phyloP scores from a whole-genome alignment of 2,329 filamentous ascomycete genomes.

The Fusarium setosum region DNA sequence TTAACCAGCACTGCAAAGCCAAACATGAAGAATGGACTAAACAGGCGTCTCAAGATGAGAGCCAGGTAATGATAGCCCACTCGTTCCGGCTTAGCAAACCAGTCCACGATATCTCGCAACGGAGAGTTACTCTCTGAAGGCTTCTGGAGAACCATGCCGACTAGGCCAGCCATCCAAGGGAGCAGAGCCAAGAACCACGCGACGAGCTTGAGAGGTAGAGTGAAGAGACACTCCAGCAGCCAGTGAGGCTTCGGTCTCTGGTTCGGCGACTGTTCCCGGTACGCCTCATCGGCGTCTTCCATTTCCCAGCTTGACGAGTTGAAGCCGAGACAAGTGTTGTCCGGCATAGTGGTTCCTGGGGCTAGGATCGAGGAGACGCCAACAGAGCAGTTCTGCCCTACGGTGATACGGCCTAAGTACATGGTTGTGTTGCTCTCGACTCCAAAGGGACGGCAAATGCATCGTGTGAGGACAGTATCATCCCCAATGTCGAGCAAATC shows the following conservation, averaged over 20 bases:
- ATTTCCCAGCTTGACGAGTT: constrained; percentile 70
- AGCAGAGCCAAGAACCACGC: constrained; percentile 55
- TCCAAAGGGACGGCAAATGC: constrained; percentile 63
- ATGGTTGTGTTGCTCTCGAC: constrained; percentile 68
- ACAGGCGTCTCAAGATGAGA: constrained; percentile 51
- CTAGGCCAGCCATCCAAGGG: constrained; percentile 57
- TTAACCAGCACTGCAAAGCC: constrained; percentile 55
- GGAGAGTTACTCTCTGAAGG: constrained; percentile 48
- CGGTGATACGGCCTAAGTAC: constrained; percentile 63
- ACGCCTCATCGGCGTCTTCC: constrained; percentile 57
- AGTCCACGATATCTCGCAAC: constrained; percentile 56
- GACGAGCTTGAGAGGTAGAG: constrained; percentile 54
- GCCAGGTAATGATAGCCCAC: constrained; percentile 64
- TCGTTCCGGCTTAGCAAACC: constrained; percentile 60
- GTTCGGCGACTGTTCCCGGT: constrained; percentile 55
- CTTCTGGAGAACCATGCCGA: constrained; percentile 57
- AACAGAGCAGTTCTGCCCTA: constrained; percentile 60
- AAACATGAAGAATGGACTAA: constrained; percentile 59
- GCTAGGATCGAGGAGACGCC: constrained; percentile 62
- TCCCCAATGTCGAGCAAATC: constrained; percentile 67
- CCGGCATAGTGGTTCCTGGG: constrained; percentile 60
- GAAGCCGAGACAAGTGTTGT: constrained; percentile 63
- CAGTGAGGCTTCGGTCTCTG: constrained; percentile 57
- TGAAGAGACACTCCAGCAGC: constrained; percentile 54
- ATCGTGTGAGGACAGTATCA: constrained; percentile 58